Evolutionary conservation across 352 stramenopile species (phyloP).

Genomic region (Phytopythium sindhum): DNA sequence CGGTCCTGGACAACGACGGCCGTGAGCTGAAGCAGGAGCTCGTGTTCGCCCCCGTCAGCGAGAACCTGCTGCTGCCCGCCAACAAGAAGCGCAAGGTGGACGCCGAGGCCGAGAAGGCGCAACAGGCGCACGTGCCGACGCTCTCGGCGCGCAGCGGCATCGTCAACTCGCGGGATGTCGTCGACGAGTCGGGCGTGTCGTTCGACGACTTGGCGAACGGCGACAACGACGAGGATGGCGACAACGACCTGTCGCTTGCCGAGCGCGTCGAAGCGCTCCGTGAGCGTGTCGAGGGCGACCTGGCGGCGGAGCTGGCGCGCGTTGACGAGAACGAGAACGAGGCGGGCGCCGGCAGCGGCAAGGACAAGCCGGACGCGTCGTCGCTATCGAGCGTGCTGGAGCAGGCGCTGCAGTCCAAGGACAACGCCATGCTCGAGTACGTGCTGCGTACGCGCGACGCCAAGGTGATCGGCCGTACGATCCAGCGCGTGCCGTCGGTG

Average conservation of each 20-base stretch:
- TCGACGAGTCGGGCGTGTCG: slow-evolving; percentile 48
- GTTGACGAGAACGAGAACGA: slow-evolving; percentile 40
- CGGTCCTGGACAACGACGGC: slow-evolving; percentile 51
- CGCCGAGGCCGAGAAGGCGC: slow-evolving; percentile 28
- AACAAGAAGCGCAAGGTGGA: slow-evolving; percentile 67
- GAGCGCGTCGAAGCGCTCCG: slow-evolving; percentile 76
- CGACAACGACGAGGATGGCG: slow-evolving; percentile 40
- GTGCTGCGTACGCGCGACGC: slow-evolving; percentile 69
- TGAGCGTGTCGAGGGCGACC: slow-evolving; percentile 69
- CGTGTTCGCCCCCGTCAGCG: slow-evolving; percentile 52
- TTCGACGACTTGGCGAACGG: slow-evolving; percentile 52
- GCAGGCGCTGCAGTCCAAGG: slow-evolving; percentile 81
- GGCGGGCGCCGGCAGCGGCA: slow-evolving; percentile 10
- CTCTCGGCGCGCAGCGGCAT: slow-evolving; percentile 64
- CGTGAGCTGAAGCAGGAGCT: slow-evolving; percentile 56
- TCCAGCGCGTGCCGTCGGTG: slow-evolving; percentile 67
- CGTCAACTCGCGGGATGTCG: slow-evolving; percentile 50
- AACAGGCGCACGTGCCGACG: slow-evolving; percentile 70
- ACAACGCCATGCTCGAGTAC: slow-evolving; percentile 86
- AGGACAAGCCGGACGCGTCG: slow-evolving; percentile 76
- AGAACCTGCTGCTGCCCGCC: slow-evolving; percentile 58
- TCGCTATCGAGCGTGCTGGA: slow-evolving; percentile 80
- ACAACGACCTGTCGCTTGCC: slow-evolving; percentile 63
- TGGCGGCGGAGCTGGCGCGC: slow-evolving; percentile 56
- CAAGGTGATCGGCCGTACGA: slow-evolving; percentile 76